Evolutionary conservation across 169 alveolate genomes (phyloP), one percentile per base, ranked within the genome.

Genomic region (Ichthyophthirius multifiliis): DNA sequence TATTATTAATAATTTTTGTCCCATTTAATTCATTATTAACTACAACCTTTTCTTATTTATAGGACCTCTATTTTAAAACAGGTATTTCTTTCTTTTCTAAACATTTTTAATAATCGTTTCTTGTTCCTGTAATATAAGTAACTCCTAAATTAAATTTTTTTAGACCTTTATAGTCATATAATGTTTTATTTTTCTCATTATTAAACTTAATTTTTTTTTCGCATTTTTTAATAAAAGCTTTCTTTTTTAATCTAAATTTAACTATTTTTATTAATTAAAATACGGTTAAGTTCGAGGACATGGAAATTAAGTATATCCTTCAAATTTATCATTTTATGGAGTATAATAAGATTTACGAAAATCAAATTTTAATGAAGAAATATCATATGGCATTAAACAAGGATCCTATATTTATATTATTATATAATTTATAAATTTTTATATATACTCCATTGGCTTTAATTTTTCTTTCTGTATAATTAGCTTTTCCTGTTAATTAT

Each of bases 401-500:
- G 71, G 18, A 55, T 55, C 71, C 71, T 55, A 15, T 20, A 27
- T 55, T 6, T 55, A 0, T 55, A 23, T 18, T 12, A 55, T 20
- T 27, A 55, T 27, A 15, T 16, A 20, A 27, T n/a, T 27, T 15
- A 55, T 16, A 10, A 55, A 1, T 55, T n/a, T 55, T 27, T 16
- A 55, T 15, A 27, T 4, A 27, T 55, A 55, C 71, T 27, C 71
- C 71, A 3, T 55, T 55, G 23, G 71, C 71, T 3, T 34, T 39
- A 20, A 39, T 39, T 27, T 55, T 39, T 76, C 83, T 55, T 62
- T 47, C n/a, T 47, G 47, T 64, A 76, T 47, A 64, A 15, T 48
- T 67, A 20, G 62, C 83, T 18, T 43, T 23, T 34, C 83, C 83
- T 18, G 83, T 76, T 16, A 76, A 62, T 31, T 39, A 47, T 1